Evolutionary conservation across 2,329 filamentous ascomycete species (phyloP).

Genomic region (Penicillium sp.): DNA sequence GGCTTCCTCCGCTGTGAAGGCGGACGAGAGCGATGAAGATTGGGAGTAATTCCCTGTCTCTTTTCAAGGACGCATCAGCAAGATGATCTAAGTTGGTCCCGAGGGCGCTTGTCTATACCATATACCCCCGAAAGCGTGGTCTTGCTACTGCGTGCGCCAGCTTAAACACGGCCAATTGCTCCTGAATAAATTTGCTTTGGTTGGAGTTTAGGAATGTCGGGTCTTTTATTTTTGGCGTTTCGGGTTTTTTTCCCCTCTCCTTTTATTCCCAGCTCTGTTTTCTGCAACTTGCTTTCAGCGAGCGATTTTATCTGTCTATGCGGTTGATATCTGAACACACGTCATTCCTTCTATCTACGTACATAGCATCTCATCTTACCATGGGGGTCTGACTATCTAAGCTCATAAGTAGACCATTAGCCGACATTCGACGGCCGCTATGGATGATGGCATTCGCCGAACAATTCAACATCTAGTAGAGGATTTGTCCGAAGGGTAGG

Average conservation of each 20-base stretch:
- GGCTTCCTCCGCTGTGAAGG: slow-evolving; percentile 39
- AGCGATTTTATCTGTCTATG: slow-evolving; percentile 14
- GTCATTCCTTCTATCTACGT: slow-evolving; percentile 17
- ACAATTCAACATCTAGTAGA: not conserved
- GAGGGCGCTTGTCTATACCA: slow-evolving; percentile 7
- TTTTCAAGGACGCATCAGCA: not conserved
- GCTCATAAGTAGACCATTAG: not conserved
- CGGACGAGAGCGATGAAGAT: slow-evolving; percentile 68
- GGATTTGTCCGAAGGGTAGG: not conserved
- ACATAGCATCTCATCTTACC: slow-evolving; percentile 13
- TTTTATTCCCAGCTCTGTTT: slow-evolving; percentile 17
- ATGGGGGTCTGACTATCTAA: not conserved
- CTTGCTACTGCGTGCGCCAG: not conserved
- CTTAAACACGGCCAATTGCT: not conserved
- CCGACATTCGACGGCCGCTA: too few species aligned
- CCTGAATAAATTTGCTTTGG: slow-evolving; percentile 10
- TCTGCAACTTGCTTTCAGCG: slow-evolving; percentile 23
- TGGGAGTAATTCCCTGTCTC: slow-evolving; percentile 63
- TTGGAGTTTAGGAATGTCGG: slow-evolving; percentile 22
- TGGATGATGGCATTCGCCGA: not conserved
- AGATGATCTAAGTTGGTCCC: not conserved
- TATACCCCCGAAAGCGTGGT: not conserved
- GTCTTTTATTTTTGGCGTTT: slow-evolving; percentile 21
- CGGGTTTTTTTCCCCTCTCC: not conserved
- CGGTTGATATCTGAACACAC: slow-evolving; percentile 17